These are phyloP conservation scores for Suillus decipiens DNA, from an alignment of 768 basidiomycete species.

Conservation along the genomic window DNA sequence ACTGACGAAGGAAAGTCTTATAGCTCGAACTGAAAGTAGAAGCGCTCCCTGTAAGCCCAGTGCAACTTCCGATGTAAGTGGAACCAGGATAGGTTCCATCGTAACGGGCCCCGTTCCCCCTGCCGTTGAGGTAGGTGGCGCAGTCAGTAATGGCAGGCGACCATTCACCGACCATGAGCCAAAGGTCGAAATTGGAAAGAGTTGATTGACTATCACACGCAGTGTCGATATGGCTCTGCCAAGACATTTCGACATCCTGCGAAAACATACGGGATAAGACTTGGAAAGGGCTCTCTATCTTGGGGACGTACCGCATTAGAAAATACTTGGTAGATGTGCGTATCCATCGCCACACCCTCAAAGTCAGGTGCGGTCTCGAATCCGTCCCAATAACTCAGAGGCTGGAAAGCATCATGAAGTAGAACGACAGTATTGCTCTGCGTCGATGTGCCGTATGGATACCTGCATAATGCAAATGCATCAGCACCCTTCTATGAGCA, in stretches of 20 bases:
- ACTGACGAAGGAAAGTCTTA: slow-evolving; percentile 79
- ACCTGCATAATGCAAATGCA: slow-evolving; percentile 24
- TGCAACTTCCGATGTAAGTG: slow-evolving; percentile 70
- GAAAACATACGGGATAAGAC: not conserved
- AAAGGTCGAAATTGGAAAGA: slow-evolving; percentile 60
- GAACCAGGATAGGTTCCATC: slow-evolving; percentile 68
- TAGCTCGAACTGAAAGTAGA: slow-evolving; percentile 73
- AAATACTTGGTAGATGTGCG: slow-evolving; percentile 81
- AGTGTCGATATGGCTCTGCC: slow-evolving; percentile 57
- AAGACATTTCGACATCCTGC: slow-evolving; percentile 47
- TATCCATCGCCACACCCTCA: slow-evolving; percentile 76
- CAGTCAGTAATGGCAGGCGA: slow-evolving; percentile 78
- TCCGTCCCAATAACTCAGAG: slow-evolving; percentile 66
- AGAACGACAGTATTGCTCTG: slow-evolving; percentile 61
- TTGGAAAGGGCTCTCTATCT: not conserved
- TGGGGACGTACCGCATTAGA: slow-evolving; percentile 47
- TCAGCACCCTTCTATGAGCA: slow-evolving; percentile 9
- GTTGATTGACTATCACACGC: slow-evolving; percentile 53
- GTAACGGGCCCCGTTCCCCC: slow-evolving; percentile 67
- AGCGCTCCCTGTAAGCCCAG: slow-evolving; percentile 70
- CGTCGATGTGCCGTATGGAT: slow-evolving; percentile 44
- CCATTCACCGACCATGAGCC: slow-evolving; percentile 91
- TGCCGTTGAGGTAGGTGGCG: slow-evolving; percentile 65
- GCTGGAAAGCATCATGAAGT: slow-evolving; percentile 81
- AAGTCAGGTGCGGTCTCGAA: slow-evolving; percentile 56